Evolutionary conservation across 352 stramenopile genomes (phyloP).

Genomic region (Lagenidium giganteum): DNA sequence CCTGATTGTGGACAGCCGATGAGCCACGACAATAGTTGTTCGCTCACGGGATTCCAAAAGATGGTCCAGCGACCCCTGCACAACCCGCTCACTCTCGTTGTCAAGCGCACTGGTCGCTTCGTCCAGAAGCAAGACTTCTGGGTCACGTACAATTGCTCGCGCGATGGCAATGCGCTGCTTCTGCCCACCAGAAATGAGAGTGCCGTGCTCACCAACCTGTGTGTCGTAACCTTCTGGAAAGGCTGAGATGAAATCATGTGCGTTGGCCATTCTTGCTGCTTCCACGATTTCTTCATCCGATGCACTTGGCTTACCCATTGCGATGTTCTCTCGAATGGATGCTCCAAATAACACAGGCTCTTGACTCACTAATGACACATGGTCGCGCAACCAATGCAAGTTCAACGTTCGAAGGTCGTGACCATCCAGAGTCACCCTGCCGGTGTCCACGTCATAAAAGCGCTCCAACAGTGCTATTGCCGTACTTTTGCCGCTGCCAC

Average conservation of each 20-base stretch:
- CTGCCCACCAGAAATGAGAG: constrained; percentile 14
- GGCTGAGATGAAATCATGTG: constrained; percentile 39
- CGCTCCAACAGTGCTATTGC: constrained; percentile 62
- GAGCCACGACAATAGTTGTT: constrained; percentile 38
- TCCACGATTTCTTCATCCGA: constrained; percentile 82
- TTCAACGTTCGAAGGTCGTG: constrained; percentile 48
- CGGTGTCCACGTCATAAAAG: constrained; percentile 78
- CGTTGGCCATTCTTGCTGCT: too few relatives aligned
- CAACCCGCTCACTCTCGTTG: constrained; percentile 42
- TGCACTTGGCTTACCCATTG: constrained; percentile 28
- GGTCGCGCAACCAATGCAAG: constrained; percentile 40
- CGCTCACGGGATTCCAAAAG: constrained; percentile 28
- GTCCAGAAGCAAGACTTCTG: constrained; percentile 31
- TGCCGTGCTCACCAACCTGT: constrained; percentile 10
- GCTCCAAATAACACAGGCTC: constrained; percentile 76
- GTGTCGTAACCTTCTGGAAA: constrained; percentile 75
- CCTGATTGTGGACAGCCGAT: constrained; percentile 35
- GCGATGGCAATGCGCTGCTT: constrained; percentile 13
- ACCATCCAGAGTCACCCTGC: constrained; percentile 70
- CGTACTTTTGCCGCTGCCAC: constrained; percentile 19
- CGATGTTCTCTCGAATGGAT: constrained; percentile 84
- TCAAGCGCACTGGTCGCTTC: constrained; percentile 31
- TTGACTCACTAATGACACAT: constrained; percentile 55
- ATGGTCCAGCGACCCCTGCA: constrained; percentile 28
- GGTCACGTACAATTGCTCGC: constrained; percentile 28